Base-by-base conservation (phyloP, 768 basidiomycete species). In the Boletellus emodensis region DNA sequence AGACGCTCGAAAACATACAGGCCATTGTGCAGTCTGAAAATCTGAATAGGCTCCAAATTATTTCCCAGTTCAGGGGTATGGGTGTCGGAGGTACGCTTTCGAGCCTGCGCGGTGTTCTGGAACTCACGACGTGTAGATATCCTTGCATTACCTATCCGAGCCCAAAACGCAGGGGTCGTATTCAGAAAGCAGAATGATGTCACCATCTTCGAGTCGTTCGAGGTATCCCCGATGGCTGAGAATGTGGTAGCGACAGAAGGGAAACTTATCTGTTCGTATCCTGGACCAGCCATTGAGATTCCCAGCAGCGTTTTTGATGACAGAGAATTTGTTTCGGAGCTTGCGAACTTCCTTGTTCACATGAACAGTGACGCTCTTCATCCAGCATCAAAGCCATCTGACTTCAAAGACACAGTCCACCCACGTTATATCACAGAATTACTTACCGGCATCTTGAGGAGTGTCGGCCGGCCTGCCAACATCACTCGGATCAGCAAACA, bases 81-180 rank as follows among this genome's bases (percentile, higher is more conserved):
- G n/a, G 12, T 28, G 35, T 17, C 2, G 44, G 44, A 12, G 44
- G 44, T 45, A 5, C 3, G 44, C 14, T 6, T 37, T 37, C 4
- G 24, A 45, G 13, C 26, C 34, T 35, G 12, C 36, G 28, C 40
- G 15, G 14, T 17, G 6, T 26, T 10, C 5, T 18, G 37, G 10
- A 34, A 20, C 48, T 56, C 2, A 52, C 10, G 6, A 26, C 17
- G 15, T 12, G 22, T 37, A 79, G 79, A 72, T 43, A 56, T 68
- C 24, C 45, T 72, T 13, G 61, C 61, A n/a, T 63, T 78, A 24
- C 64, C 66, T 6, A 65, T 81, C 20, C 62, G 65, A 7, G 67
- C 68, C 2, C 79, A 80, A 49, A 81, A 81, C 37, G 76, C 79
- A 1, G 75, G 65, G 13, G 45, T 81, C 1, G 59, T 80, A 13